These are phyloP conservation scores for Zasmidium citrigriseum DNA, from an alignment of 2,329 filamentous ascomycete genomes.

Conservation along the genomic window DNA sequence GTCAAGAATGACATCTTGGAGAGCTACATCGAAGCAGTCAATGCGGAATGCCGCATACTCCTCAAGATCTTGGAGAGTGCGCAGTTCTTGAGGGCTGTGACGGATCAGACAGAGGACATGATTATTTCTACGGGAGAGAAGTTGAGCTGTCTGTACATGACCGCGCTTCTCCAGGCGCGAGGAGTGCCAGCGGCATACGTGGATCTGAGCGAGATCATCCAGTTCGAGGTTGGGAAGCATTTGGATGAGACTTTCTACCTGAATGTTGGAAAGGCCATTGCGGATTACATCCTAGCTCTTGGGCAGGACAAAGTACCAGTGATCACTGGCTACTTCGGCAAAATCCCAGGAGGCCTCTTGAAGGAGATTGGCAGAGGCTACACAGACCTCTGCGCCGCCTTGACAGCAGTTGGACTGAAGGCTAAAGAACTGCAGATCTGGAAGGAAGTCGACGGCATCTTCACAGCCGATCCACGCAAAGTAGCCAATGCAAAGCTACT, in stretches of 20 bases:
- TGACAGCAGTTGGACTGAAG: constrained; percentile 84
- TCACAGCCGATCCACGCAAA: constrained; percentile 81
- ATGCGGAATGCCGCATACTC: constrained; percentile 77
- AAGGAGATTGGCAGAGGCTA: constrained; percentile 93
- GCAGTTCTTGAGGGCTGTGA: constrained; percentile 57
- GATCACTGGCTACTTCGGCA: constrained; percentile 89
- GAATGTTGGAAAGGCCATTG: constrained; percentile 44
- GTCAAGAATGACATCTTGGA: constrained; percentile 44
- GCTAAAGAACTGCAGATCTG: constrained; percentile 93
- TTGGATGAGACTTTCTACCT: constrained; percentile 51
- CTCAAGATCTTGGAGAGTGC: constrained; percentile 70
- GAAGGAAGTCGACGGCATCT: constrained; percentile 98
- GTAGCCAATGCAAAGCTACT: constrained; percentile 92
- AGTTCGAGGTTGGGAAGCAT: constrained; percentile 52
- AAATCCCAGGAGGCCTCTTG: constrained; percentile 85
- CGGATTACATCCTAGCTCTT: constrained; percentile 44
- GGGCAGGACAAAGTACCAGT: constrained; percentile 50
- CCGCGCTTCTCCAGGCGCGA: constrained; percentile 75
- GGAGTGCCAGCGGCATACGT: constrained; percentile 86
- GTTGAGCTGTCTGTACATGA: constrained; percentile 89
- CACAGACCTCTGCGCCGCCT: constrained; percentile 90
- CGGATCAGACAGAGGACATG: constrained; percentile 59
- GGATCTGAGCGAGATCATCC: constrained; percentile 80
- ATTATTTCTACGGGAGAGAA: constrained; percentile 96
- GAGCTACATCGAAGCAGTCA: constrained; percentile 66